Conservation (phyloP, 352 stramenopile species). For the Phytophthora idaei region DNA sequence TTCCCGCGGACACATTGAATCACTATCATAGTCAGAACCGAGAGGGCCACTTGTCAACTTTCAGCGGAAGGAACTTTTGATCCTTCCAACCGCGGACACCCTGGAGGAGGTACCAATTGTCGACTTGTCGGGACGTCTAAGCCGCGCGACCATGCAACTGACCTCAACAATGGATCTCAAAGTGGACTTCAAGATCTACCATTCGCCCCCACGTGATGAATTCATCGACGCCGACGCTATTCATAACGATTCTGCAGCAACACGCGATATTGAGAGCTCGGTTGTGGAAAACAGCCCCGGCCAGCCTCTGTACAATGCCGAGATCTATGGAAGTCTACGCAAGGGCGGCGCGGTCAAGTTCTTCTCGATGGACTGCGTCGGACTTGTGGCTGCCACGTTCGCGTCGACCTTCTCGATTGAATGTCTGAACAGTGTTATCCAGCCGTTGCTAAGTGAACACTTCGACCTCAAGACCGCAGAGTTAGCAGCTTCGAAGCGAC, state of each 20-base stretch:
- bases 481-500: conserved; percentile 30
- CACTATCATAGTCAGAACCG: background rate
- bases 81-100: background rate
- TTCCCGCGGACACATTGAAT: conserved; percentile 5
- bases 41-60: background rate
- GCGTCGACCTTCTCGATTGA: conserved; percentile 45
- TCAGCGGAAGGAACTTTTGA: background rate
- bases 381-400: conserved; percentile 46
- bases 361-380: conserved; percentile 42
- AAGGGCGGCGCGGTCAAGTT: conserved; percentile 45
- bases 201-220: background rate
- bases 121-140: conserved; percentile 24
- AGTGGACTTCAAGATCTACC: conserved; percentile 29
- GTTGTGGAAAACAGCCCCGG: conserved; percentile 19
- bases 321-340: conserved; percentile 59
- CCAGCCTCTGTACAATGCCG: conserved; percentile 55
- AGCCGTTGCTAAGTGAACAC: conserved; percentile 38
- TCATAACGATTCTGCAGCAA: background rate
- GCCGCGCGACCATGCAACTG: conserved; percentile 20
- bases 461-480: conserved; percentile 31
- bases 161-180: conserved; percentile 15
- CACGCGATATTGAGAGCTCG: conserved; percentile 17
- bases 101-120: conserved; percentile 29
- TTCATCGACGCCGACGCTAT: conserved; percentile 17
- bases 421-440: conserved; percentile 28